A percentile compares a stretch with the other conserved stretches of the same genome.
These are phyloP conservation scores for Betula pendula DNA, from an alignment of 306 rosid genomes.

Conservation along the genomic window DNA sequence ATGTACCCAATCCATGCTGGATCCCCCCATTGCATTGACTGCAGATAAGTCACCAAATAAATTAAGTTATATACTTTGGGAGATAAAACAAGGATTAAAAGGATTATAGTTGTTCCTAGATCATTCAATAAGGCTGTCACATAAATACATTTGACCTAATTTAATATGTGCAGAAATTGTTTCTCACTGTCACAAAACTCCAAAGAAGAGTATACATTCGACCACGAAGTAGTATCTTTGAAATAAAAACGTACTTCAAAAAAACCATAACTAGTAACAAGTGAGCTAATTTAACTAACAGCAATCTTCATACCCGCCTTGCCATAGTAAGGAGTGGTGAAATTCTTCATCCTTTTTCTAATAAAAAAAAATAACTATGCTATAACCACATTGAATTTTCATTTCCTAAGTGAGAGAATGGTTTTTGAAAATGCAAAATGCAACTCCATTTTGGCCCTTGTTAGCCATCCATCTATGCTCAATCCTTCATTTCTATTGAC, in stretches of 20 bases:
- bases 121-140: background rate
- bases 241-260: background rate
- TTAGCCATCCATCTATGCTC: background rate
- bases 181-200: background rate
- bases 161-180: background rate
- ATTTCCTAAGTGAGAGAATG: background rate
- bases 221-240: background rate
- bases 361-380: too few species aligned
- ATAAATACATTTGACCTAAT: background rate
- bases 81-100: background rate
- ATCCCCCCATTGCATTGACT: constrained; percentile 65
- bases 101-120: background rate
- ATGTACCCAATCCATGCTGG: constrained; percentile 53
- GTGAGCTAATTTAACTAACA: background rate
- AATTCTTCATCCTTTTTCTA: background rate
- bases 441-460: background rate
- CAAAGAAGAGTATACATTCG: background rate
- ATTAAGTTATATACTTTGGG: background rate
- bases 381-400: background rate
- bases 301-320: background rate
- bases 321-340: background rate
- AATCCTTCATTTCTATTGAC: background rate
- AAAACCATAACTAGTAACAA: background rate
- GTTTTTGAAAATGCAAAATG: background rate
- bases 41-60: constrained; percentile 22